A percentile compares a stretch with the other conserved stretches of the same genome.
phyloP scores from a whole-genome alignment of 2,329 filamentous ascomycete species.

The Geosmithia flava region DNA sequence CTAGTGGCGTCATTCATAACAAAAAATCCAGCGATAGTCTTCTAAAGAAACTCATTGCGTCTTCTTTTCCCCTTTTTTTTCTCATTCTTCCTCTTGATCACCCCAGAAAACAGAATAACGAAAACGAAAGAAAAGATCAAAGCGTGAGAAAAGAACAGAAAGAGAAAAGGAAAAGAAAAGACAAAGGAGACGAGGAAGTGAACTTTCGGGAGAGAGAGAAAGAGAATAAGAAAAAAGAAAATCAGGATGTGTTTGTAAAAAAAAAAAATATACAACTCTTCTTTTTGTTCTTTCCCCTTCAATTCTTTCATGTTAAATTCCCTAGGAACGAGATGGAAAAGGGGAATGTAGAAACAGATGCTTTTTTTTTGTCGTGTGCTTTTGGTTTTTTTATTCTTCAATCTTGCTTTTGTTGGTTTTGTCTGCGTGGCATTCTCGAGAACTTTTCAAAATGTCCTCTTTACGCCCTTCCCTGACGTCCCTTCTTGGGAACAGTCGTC shows the following conservation, averaged over 20 bases:
- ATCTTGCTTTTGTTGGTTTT: background rate
- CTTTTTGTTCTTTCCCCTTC: background rate
- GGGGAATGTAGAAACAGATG: background rate
- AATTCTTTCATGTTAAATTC: background rate
- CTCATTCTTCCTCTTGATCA: too few species aligned
- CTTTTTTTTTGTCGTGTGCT: background rate
- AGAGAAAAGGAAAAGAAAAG: too few species aligned
- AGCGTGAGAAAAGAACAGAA: too few species aligned
- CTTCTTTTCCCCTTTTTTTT: too few species aligned
- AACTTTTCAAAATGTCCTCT: too few species aligned
- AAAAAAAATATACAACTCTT: background rate
- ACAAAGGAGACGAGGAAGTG: too few species aligned
- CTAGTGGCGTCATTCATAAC: too few species aligned
- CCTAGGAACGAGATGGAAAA: background rate
- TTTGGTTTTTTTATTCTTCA: background rate
- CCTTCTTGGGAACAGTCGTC: conserved; percentile 37
- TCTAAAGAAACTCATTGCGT: too few species aligned
- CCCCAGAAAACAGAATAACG: too few species aligned
- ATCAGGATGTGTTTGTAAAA: background rate
- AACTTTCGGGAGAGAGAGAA: background rate
- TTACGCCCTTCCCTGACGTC: conserved; percentile 14
- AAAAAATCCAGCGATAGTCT: too few species aligned
- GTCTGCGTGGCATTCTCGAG: too few species aligned
- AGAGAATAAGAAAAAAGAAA: background rate
- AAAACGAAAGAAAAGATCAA: too few species aligned